These are phyloP conservation scores for Debaryomyces singareniensis DNA, from an alignment of 1,139 yeast species.

Conservation along the genomic window DNA sequence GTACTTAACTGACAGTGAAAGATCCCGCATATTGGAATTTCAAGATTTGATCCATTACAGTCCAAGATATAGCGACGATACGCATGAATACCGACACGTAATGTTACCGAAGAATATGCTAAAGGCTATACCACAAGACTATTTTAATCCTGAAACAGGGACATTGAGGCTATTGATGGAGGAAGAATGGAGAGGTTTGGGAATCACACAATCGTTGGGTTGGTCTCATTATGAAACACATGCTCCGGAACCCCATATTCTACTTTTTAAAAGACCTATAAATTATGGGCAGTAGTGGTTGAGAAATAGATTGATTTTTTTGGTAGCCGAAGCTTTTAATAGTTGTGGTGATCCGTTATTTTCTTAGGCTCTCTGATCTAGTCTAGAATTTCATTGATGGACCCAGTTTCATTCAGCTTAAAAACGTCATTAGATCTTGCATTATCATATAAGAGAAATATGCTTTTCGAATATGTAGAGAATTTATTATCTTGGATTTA, in stretches of 20 bases:
- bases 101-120: slow-evolving; percentile 96
- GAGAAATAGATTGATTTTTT: too few species aligned
- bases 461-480: too few species aligned
- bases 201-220: slow-evolving; percentile 94
- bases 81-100: slow-evolving; percentile 85
- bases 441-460: too few species aligned
- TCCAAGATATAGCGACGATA: slow-evolving; percentile 85
- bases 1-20: slow-evolving; percentile 74
- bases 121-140: slow-evolving; percentile 92
- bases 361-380: too few species aligned
- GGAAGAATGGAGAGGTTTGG: slow-evolving; percentile 98
- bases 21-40: slow-evolving; percentile 82
- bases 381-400: too few species aligned
- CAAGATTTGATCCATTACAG: slow-evolving; percentile 94
- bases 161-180: slow-evolving; percentile 85
- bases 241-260: slow-evolving; percentile 96
- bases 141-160: slow-evolving; percentile 91
- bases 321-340: too few species aligned
- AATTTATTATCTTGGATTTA: too few species aligned
- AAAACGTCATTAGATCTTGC: too few species aligned
- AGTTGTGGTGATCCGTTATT: too few species aligned
- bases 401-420: too few species aligned
- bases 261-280: slow-evolving; percentile 72
- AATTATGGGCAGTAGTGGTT: slow-evolving; percentile 31
- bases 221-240: slow-evolving; percentile 99